Base-by-base conservation (phyloP, 2,329 filamentous ascomycete species). In the Incumbomyces lentus region DNA sequence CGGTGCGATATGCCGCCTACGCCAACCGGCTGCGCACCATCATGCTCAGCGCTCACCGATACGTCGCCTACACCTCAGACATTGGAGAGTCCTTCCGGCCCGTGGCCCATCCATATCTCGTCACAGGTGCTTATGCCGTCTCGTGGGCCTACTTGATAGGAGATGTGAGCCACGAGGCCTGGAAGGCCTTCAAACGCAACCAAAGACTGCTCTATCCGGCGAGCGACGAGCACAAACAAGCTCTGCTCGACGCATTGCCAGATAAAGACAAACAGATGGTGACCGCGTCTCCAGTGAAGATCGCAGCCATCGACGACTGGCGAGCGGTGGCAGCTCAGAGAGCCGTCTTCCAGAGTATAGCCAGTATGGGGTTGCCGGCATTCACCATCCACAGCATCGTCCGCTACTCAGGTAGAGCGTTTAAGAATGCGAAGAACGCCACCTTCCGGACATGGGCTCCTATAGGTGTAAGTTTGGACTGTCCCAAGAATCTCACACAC, bases 61-160 rank as follows among this genome's bases (percentile, higher is more conserved):
- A 98, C 61, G 88, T 98, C 40, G 92, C 92, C 47, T 98, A 98
- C 64, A 96, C 92, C 0, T 89, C 83, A 16, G 90, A 96, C 60
- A 90, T 98, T 53, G 92, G 92, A 62, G 92, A 98, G 66, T 93
- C 86, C 0, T 98, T 98, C 68, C 80, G 92, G 1, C 92, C 92
- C 0, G 76, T 98, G 33, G 89, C 90, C 3, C 89, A 95, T 62
- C 90, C 88, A 0, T 81, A 75, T 58, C 68, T 93, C 2, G 84
- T 98, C 10, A 78, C 82, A 49, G 72, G 78, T 40, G 92, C 92
- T 5, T 98, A 98, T 61, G 90, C 79, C 40, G 72, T 98, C 35
- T 94, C 86, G 1, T 96, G 92, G 92, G 73, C 84, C 10, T 98
- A 98, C 60, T 77, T 98, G 17, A 66, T 88, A 12, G 90, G 92